Conservation (phyloP, 2,329 filamentous ascomycete species). For the Trichoderma endophyticum region DNA sequence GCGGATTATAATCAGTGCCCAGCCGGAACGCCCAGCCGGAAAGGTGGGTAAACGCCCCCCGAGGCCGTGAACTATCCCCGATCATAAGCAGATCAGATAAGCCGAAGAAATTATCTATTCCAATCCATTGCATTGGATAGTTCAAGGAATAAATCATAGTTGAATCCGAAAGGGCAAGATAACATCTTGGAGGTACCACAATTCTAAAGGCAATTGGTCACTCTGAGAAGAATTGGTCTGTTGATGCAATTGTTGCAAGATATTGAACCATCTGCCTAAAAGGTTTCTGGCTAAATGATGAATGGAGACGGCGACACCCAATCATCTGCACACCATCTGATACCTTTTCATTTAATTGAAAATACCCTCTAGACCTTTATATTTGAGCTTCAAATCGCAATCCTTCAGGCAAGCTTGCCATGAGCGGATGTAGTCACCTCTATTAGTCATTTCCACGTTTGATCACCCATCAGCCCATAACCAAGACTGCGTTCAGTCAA, state of each 20-base stretch:
- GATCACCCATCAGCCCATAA: too few species aligned
- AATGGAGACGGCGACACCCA: background rate
- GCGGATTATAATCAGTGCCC: background rate
- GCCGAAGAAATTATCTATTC: too few species aligned
- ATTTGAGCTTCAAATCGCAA: background rate
- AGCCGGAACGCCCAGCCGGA: background rate
- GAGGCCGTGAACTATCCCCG: background rate
- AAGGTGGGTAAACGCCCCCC: background rate
- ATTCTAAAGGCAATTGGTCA: background rate
- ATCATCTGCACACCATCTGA: background rate
- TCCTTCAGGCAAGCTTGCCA: too few species aligned
- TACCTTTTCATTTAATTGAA: background rate
- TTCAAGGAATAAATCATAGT: too few species aligned
- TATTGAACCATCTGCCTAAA: background rate
- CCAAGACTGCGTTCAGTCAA: slow-evolving; percentile 17
- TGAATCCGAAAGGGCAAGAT: too few species aligned
- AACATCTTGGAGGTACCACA: accelerated
- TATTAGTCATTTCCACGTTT: too few species aligned
- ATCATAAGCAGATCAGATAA: background rate
- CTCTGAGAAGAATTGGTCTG: background rate
- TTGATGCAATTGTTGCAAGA: background rate
- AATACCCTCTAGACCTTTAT: background rate
- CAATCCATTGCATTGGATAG: too few species aligned
- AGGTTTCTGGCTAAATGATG: background rate
- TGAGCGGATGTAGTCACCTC: too few species aligned